These are phyloP conservation scores for Aspergillus incahuasiensis DNA, from an alignment of 495 filamentous ascomycete species.

Conservation along the genomic window DNA sequence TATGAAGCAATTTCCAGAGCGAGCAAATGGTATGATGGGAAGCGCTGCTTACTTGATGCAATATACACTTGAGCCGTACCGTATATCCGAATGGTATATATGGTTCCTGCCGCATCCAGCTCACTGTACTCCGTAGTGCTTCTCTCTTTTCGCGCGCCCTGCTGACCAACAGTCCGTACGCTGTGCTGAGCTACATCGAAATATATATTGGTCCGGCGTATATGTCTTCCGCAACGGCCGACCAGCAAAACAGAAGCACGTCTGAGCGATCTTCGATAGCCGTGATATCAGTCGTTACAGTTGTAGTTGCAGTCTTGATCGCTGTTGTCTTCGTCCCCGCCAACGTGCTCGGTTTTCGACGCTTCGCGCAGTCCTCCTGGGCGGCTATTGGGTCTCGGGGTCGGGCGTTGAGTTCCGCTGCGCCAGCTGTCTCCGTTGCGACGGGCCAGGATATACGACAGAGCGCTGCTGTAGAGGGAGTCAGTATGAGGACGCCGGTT, in stretches of 20 bases:
- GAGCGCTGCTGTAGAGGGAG: not conserved
- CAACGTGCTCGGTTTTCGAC: constrained; percentile 32
- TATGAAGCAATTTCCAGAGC: not conserved
- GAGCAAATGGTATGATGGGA: not conserved
- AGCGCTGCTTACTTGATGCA: not conserved
- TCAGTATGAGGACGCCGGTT: constrained; percentile 50
- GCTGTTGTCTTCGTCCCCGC: constrained; percentile 4
- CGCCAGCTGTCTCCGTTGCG: too few relatives aligned
- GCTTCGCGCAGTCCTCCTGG: constrained; percentile 18
- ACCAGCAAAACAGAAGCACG: not conserved
- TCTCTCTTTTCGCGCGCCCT: too few relatives aligned
- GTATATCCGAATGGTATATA: not conserved
- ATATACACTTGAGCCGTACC: not conserved
- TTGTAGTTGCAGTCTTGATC: constrained; percentile 8
- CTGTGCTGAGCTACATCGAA: not conserved
- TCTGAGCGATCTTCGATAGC: constrained; percentile 1
- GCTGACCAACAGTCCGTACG: not conserved
- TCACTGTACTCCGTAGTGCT: not conserved
- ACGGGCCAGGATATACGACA: not conserved
- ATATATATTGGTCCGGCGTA: not conserved
- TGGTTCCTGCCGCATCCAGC: not conserved
- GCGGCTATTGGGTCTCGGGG: constrained; percentile 3
- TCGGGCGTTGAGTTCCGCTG: not conserved
- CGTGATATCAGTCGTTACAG: constrained; percentile 1
- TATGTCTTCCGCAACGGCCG: constrained; percentile 5